Evolutionary conservation across 352 stramenopile species (phyloP).

Genomic region (Phytophthora syringae): DNA sequence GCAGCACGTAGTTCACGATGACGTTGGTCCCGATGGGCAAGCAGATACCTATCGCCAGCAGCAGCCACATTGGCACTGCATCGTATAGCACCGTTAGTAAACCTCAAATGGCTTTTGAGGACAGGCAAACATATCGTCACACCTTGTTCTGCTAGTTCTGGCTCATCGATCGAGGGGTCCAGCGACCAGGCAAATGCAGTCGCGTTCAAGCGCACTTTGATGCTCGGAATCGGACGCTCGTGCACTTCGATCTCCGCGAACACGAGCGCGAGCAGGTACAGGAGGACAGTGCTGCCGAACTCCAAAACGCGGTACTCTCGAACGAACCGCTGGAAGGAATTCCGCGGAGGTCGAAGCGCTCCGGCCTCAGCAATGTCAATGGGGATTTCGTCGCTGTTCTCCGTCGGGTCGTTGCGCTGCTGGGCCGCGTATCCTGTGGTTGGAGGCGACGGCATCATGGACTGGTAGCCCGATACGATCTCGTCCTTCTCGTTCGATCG

Average conservation of each 20-base stretch:
- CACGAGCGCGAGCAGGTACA: conserved; percentile 53
- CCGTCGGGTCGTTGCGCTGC: conserved; percentile 9
- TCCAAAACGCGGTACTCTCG: conserved; percentile 59
- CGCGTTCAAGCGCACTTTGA: conserved; percentile 53
- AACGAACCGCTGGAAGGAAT: conserved; percentile 25
- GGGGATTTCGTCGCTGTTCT: conserved; percentile 13
- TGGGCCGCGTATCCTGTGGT: conserved; percentile 2
- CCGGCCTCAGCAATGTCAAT: conserved; percentile 22
- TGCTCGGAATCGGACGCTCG: conserved; percentile 58
- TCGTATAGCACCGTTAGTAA: neutral
- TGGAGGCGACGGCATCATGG: conserved; percentile 16
- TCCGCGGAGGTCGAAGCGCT: neutral
- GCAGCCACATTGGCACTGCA: conserved; percentile 51
- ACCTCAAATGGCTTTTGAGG: neutral
- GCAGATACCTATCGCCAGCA: conserved; percentile 30
- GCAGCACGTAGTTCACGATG: conserved; percentile 55
- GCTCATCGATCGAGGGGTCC: conserved; percentile 58
- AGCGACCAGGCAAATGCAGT: conserved; percentile 49
- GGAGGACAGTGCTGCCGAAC: conserved; percentile 53
- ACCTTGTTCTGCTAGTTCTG: conserved; percentile 55
- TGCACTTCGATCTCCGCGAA: conserved; percentile 65
- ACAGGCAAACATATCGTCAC: conserved; percentile 9
- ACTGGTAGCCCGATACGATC: conserved; percentile 17
- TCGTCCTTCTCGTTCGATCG: conserved; percentile 19
- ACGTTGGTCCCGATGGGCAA: conserved; percentile 53